Evolutionary conservation across 768 basidiomycete species (phyloP), one percentile per base, ranked within the genome.

Genomic region (Rhizopogon rudus): DNA sequence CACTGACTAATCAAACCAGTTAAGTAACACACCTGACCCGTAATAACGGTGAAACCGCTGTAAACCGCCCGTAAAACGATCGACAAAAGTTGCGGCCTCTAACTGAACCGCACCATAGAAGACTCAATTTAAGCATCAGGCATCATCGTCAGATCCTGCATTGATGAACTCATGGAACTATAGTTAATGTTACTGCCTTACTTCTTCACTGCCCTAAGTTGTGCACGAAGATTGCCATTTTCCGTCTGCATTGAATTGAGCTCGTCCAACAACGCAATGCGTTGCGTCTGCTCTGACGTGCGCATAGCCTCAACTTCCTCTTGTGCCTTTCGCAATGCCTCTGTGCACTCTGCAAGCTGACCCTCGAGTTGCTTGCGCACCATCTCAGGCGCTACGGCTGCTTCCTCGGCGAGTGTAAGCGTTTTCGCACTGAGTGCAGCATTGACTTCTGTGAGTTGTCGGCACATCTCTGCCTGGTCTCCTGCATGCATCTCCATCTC

Each of bases 211-310:
- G 78, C 78, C 51, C 90, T 78, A 61, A 93, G 62, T 68, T 93
- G 91, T 33, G 83, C 81, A 43, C 87, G 79, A 57, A 93, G 65
- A 40, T 68, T 81, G 40, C 73, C 77, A 63, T 93, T 93, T 72
- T 93, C 90, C 54, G 80, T 86, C 73, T 93, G 90, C 72, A 87
- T 79, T 51, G 80, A 76, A 67, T 91, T 93, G 62, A 96, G 77
- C 73, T 96, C 93, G 64, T 97, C 93, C 42, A 99, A 76, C 53
- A 99, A 66, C 33, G 87, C 86, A 53, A 92, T 83, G 60, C 87
- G 78, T 73, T 95, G 93, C 8, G 77, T 80, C 71, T 93, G 88
- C 64, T 94, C 91, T 14, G 83, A 82, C 60, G 72, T 76, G 41
- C 76, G 78, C 79, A 88, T 83, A 40, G 74, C 79, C 16, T 87